These are phyloP conservation scores for Phytophthora podocarpi DNA, from an alignment of 352 stramenopile species.

Conservation along the genomic window DNA sequence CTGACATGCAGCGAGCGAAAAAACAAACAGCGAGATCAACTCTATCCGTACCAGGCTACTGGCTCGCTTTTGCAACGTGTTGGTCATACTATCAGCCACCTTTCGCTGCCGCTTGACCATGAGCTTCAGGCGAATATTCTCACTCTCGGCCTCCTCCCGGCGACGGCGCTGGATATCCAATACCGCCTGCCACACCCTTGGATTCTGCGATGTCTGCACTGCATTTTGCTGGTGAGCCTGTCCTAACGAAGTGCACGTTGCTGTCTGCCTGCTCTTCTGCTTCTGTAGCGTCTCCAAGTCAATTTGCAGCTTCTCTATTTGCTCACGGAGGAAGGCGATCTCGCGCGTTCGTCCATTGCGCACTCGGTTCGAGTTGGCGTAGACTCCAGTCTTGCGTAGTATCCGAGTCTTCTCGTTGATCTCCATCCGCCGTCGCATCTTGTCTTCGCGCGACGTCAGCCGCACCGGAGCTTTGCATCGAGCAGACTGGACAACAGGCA, in stretches of 20 bases:
- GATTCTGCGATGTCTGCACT: not conserved
- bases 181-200: slow-evolving; percentile 26
- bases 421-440: slow-evolving; percentile 9
- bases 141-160: slow-evolving; percentile 34
- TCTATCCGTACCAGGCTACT: slow-evolving; percentile 3
- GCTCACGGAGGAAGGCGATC: slow-evolving; percentile 38
- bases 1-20: not conserved
- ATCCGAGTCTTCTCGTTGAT: slow-evolving; percentile 17
- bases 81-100: slow-evolving; percentile 12
- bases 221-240: too few species aligned
- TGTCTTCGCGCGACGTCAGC: slow-evolving; percentile 6
- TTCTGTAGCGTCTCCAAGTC: slow-evolving; percentile 10
- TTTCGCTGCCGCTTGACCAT: slow-evolving; percentile 37
- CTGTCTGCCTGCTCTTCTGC: not conserved
- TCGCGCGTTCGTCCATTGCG: slow-evolving; percentile 32
- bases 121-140: slow-evolving; percentile 48
- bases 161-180: slow-evolving; percentile 28
- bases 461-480: slow-evolving; percentile 21
- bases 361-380: slow-evolving; percentile 35
- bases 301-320: slow-evolving; percentile 37
- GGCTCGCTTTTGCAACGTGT: slow-evolving; percentile 9
- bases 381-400: slow-evolving; percentile 21
- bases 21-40: too few species aligned
- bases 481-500: slow-evolving; percentile 14
- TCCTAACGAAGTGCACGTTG: not conserved